Base-by-base conservation (phyloP, 2,329 filamentous ascomycete genomes). In the Trichoderma endophyticum region DNA sequence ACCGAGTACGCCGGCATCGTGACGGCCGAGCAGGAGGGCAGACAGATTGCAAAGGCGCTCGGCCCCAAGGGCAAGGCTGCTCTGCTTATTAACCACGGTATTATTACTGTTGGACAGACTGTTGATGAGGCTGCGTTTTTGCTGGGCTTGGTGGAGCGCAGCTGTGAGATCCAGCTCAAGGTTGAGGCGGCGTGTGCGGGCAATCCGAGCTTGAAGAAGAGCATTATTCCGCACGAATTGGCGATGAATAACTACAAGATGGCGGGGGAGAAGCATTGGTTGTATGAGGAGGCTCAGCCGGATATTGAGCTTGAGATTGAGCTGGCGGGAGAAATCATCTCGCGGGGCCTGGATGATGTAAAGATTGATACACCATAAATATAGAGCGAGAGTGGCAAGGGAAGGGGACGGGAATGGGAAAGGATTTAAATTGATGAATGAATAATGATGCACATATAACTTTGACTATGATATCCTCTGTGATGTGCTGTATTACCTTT, bases 101-200 rank as follows among this genome's bases (percentile, higher is more conserved):
- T 94, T 43, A 80, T 94, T 65, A 92, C 90, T 0, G 91, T 93
- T 0, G 92, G 92, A 4, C 77, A 80, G 7, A 94, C 92, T 0
- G 91, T 94, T 2, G 92, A 94, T 77, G 92, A 94, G 80, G 92
- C 92, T 1, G 89, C 89, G 0, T 94, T 90, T 79, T 79, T 93
- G 66, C 92, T 93, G 77, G 89, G 88, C 0, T 81, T 91, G 59
- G 84, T 93, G 79, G 92, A 94, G 79, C 85, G 90, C 63, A 89
- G 87, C 61, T 93, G 92, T 78, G 85, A 89, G 71, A 86, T 92
- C 36, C 91, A 94, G 81, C 82, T 93, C 66, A 82, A 86, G 75
- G 88, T 90, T 48, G 92, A 94, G 81, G 90, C 91, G 0, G 91
- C 92, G 4, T 79, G 78, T 0, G 87, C 86, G 2, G 81, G 81